Conservation (phyloP, 257 asterid genomes). For the Rauvolfia tetraphylla region DNA sequence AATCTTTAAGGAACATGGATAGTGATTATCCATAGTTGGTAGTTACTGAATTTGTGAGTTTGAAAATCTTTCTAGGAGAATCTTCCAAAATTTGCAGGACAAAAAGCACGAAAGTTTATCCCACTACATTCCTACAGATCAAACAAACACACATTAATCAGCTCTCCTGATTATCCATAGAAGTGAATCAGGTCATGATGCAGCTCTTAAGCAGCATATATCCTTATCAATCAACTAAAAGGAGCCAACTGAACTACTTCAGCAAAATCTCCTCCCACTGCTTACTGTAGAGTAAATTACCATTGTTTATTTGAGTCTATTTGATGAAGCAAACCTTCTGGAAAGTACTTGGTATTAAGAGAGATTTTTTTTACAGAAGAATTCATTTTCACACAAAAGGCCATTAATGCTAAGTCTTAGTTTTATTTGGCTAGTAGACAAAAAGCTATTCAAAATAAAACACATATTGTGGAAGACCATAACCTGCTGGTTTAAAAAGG, state of each 20-base stretch:
- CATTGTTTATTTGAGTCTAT: background rate
- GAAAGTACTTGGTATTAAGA: background rate
- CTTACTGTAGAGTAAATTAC: background rate
- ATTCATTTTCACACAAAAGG: background rate
- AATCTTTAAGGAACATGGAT: background rate
- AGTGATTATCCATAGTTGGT: background rate
- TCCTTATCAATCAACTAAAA: background rate
- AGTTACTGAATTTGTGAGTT: background rate
- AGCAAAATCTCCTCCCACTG: background rate
- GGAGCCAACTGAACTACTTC: background rate
- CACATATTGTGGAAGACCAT: conserved; percentile 1
- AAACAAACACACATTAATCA: background rate
- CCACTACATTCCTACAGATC: background rate
- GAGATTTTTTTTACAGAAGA: background rate
- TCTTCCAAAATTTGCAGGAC: background rate
- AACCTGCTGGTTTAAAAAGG: conserved; percentile 78
- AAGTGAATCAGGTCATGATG: background rate
- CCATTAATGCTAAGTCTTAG: background rate
- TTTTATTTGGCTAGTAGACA: background rate
- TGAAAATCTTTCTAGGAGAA: background rate
- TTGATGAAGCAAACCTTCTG: background rate
- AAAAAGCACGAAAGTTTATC: background rate
- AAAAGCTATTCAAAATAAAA: background rate
- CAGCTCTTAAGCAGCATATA: background rate
- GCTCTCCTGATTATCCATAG: background rate